Base-by-base conservation (phyloP, 345 rosid species). In the Aquilaria sinensis region DNA sequence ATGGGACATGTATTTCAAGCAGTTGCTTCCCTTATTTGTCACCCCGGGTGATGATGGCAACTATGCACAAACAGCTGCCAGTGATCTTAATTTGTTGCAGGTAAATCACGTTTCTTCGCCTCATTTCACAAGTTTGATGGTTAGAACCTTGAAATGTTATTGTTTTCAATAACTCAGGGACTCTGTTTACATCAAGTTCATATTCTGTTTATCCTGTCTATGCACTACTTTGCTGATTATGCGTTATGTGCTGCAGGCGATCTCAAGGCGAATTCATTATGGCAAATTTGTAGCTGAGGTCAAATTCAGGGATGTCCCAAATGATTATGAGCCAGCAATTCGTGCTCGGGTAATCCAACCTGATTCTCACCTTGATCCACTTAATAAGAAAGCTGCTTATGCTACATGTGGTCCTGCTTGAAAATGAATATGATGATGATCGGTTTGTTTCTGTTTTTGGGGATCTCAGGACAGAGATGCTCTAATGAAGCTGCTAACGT, bases 251-350 rank as follows among this genome's bases (percentile, higher is more conserved):
- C 57, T 73, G 62, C 76, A 89, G 97, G 96, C 90, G 51, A 68
- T 93, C 16, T 93, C 98, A 5, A 84, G 83, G 71, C 84, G 98
- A 75, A 86, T 93, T 58, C 97, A 93, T 67, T 93, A 80, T 0
- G 97, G 98, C 14, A 93, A 88, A 65, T 81, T 74, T 57, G 97
- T 93, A 32, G 98, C 96, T 61, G 98, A 93, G 77, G 82, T 88
- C 47, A 93, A 93, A 72, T 93, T 75, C 78, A 75, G 70, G 68
- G 87, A 86, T 53, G 78, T 84, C 41, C 83, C 89, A 6, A 70
- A 78, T 31, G 87, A 86, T 4, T 93, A 90, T 50, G 89, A 81
- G 67, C 85, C 92, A 58, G 79, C 78, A 6, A 87, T 93, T 66
- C 92, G 76, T 31, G 73, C 92, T 51, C 53, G 83, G 98, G 98